Base-by-base conservation (phyloP, 441 rosid species). In the Aleurites moluccanus region DNA sequence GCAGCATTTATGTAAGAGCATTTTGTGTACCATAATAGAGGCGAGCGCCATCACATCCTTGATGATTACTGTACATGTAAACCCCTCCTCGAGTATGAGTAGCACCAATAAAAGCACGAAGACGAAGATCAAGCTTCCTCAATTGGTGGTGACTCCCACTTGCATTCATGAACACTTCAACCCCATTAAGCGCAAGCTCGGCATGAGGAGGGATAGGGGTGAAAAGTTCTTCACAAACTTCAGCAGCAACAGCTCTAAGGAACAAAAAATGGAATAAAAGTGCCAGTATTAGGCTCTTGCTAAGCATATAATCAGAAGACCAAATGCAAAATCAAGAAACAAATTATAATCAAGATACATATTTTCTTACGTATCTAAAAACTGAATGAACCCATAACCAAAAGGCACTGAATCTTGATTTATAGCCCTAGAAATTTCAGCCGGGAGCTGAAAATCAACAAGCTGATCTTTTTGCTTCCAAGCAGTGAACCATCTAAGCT, bases 91-190 rank as follows among this genome's bases (percentile, higher is more conserved):
- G 93, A 78, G 84, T 78, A 70, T 91, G 88, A 77, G 99, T 96
- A 70, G 99, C 99, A 38, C 92, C 94, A 67, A 90, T 88, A 78
- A 93, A 92, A 73, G 97, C 89, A 56, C 74, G 89, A 61, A 93
- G 77, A 75, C 98, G 97, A 71, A 93, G 75, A 84, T 96, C 97
- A 77, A 93, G 89, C 88, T 96, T 96, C 78, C 98, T 90, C 73
- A 96, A 80, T 73, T 96, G 98, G 77, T 96, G 99, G 69, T 96
- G 99, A 86, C 99, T 96, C 55, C 99, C 99, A 82, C 98, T 96
- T 42, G 98, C 99, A 85, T 96, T 96, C 97, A 96, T 76, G 84
- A 96, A 96, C 61, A 96, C 96, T 82, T 96, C 99, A 49, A 96
- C 98, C 16, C 99, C 98, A 59, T 93, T 96, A 78, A 96, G 75